These are phyloP conservation scores for Coemansia pectinata DNA, from an alignment of 192 early-diverging fungal species.

Conservation along the genomic window DNA sequence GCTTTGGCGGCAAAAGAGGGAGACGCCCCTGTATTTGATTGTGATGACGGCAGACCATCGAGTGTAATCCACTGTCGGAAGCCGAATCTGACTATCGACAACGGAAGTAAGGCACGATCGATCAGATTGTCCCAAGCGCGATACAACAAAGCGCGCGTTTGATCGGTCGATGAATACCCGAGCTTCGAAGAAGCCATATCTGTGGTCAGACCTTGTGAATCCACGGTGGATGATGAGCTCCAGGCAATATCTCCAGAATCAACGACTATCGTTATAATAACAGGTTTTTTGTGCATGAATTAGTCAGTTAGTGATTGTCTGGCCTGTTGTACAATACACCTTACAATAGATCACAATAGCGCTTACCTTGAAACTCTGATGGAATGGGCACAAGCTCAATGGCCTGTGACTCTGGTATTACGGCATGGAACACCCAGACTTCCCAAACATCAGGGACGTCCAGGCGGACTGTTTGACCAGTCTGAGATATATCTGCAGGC, in stretches of 20 bases:
- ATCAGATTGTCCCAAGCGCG: slow-evolving; percentile 44
- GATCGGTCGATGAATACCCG: not conserved
- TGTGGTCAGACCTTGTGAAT: not conserved
- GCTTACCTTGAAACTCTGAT: slow-evolving; percentile 29
- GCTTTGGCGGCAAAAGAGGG: not conserved
- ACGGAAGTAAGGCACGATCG: slow-evolving; percentile 35
- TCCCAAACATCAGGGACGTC: slow-evolving; percentile 30
- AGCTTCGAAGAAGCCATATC: not conserved
- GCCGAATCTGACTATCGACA: slow-evolving; percentile 52
- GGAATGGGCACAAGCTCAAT: slow-evolving; percentile 17
- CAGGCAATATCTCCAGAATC: slow-evolving; percentile 35
- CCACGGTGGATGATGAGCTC: slow-evolving; percentile 3
- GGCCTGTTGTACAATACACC: not conserved
- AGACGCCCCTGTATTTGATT: not conserved
- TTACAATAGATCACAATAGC: not conserved
- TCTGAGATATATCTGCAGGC: not conserved
- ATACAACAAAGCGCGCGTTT: slow-evolving; percentile 20
- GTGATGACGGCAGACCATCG: not conserved
- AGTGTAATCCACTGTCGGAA: slow-evolving; percentile 48
- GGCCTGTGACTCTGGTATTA: slow-evolving; percentile 10
- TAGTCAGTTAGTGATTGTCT: not conserved
- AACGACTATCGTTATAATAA: slow-evolving; percentile 12
- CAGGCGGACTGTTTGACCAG: not conserved
- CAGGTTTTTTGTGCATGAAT: not conserved
- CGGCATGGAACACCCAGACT: slow-evolving; percentile 39